These are phyloP conservation scores for Verticillium klebahnii DNA, from an alignment of 2,329 filamentous ascomycete species.

Conservation along the genomic window DNA sequence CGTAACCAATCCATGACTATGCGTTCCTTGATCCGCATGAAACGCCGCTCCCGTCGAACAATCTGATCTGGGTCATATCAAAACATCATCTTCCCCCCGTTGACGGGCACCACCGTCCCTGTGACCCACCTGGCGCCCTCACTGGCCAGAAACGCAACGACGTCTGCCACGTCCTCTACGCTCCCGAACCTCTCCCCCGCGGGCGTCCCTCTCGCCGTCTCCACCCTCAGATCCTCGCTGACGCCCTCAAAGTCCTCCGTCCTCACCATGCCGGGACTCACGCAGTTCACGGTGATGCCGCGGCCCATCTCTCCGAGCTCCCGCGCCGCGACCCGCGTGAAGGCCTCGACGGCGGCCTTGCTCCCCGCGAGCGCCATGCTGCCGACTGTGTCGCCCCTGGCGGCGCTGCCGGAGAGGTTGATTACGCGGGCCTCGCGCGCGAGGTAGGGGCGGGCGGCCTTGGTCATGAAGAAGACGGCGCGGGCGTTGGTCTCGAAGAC, in stretches of 20 bases:
- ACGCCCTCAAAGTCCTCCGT: constrained; percentile 13
- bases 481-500: constrained; percentile 13
- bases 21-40: background rate
- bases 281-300: constrained; percentile 14
- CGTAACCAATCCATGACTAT: too few relatives aligned
- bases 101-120: constrained; percentile 12
- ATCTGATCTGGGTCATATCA: background rate
- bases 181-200: constrained; percentile 12
- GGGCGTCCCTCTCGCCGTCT: constrained; percentile 11
- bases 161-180: constrained; percentile 14
- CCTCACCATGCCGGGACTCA: constrained; percentile 13
- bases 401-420: constrained; percentile 16
- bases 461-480: constrained; percentile 15
- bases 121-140: constrained; percentile 15
- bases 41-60: background rate
- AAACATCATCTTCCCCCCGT: constrained; percentile 13
- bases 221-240: constrained; percentile 10
- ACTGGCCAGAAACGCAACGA: constrained; percentile 12
- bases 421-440: constrained; percentile 15
- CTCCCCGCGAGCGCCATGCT: constrained; percentile 14
- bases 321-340: constrained; percentile 13
- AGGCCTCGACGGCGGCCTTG: constrained; percentile 14
- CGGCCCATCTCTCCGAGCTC: constrained; percentile 11
- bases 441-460: constrained; percentile 11
- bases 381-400: constrained; percentile 9